Evolutionary conservation across 805 yeast species (phyloP), one percentile per base, ranked within the genome.

Genomic region (Lipomyces kockii): DNA sequence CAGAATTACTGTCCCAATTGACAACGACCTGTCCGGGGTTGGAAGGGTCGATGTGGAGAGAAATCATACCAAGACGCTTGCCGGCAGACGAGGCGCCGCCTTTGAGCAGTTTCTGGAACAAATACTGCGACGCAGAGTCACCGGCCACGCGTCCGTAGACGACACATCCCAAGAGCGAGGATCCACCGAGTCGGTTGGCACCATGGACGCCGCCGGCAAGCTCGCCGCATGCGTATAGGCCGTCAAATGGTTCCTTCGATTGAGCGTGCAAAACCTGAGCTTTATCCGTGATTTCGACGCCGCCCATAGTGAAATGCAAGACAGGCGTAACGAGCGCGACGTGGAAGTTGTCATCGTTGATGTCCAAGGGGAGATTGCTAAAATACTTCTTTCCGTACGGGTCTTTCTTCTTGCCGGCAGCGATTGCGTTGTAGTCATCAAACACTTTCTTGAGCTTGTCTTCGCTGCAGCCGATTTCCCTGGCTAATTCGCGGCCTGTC

Each of bases 251-350:
- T 27, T 63, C 68, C 56, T 66, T 64, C 27, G 70, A 58, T 8
- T 77, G 76, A 11, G 57, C 25, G 35, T 67, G 73, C 63, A 83
- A 62, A 68, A 78, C 73, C 75, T 83, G 76, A 0, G 86, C 78
- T 56, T 80, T 77, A 57, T 81, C 81, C 72, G 84, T 83, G 72
- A 86, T 84, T 73, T 83, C 82, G 58, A 85, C 85, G 17, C 90
- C 90, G 35, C 90, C 90, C 90, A 87, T 87, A 17, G 90, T 85
- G 75, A 87, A 87, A 74, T 87, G 90, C 58, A 87, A 78, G 65
- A 85, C 86, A 49, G 89, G 80, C 5, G 88, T 84, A 57, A 86
- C 81, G 67, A 80, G 83, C 1, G 88, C 84, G 29, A 84, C 86
- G 70, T 85, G 84, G 72, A 84, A 84, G 46, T 74, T 75, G 22